Conservation (phyloP, 2,329 filamentous ascomycete species). For the Claviceps sp. region DNA sequence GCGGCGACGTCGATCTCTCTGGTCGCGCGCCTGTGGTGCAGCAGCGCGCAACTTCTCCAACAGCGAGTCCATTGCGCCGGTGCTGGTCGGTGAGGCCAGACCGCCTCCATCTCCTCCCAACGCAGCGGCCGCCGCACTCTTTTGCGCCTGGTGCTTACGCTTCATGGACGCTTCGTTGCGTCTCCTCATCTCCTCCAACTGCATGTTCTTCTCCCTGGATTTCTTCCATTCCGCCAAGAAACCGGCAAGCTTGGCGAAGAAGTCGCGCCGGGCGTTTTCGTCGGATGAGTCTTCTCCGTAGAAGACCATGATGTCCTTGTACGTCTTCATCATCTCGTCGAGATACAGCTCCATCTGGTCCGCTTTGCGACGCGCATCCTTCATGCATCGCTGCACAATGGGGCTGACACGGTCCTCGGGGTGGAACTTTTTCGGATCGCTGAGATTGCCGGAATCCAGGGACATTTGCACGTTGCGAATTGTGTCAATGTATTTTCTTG, state of each 20-base stretch:
- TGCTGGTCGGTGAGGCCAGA: conserved; percentile 52
- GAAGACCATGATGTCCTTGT: conserved; percentile 91
- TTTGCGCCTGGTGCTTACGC: conserved; percentile 66
- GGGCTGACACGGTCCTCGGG: conserved; percentile 90
- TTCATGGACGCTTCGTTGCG: conserved; percentile 89
- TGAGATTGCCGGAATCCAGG: conserved; percentile 84
- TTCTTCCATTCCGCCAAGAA: conserved; percentile 95
- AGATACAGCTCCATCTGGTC: conserved; percentile 91
- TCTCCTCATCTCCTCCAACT: conserved; percentile 66
- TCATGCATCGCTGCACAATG: conserved; percentile 87
- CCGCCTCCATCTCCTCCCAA: conserved; percentile 33
- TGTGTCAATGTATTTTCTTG: conserved; percentile 86
- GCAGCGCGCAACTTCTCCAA: conserved; percentile 91
- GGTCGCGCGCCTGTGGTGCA: conserved; percentile 77
- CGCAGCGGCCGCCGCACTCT: conserved; percentile 24
- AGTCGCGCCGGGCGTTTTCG: conserved; percentile 85
- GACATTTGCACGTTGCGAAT: conserved; percentile 88
- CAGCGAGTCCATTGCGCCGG: conserved; percentile 90
- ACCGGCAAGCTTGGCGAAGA: conserved; percentile 83
- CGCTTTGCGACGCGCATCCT: conserved; percentile 87
- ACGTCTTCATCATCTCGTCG: conserved; percentile 81
- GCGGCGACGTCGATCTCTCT: conserved; percentile 75
- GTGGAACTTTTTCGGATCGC: conserved; percentile 95
- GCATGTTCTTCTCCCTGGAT: conserved; percentile 83
- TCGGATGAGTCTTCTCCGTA: conserved; percentile 90